Percentiles rank a stretch among this genome's conserved stretches.
These are phyloP conservation scores for Venturia carpophila DNA, from an alignment of 2,329 filamentous ascomycete genomes.

Conservation along the genomic window DNA sequence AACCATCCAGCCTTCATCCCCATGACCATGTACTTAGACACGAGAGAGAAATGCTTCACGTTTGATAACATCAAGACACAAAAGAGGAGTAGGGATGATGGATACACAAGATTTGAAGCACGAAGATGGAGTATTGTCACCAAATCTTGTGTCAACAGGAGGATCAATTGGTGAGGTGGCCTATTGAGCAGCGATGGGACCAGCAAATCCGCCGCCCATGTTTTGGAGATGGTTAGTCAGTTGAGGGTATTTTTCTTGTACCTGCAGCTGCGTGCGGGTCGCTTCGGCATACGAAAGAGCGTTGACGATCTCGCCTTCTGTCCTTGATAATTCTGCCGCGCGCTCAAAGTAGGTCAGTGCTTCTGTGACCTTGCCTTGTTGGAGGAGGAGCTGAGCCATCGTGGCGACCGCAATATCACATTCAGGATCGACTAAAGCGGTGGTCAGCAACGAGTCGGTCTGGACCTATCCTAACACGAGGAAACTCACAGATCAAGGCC, in stretches of 20 bases:
- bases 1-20: background rate
- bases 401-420: constrained; percentile 98
- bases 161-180: background rate
- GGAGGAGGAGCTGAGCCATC: constrained; percentile 93
- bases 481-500: constrained; percentile 79
- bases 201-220: constrained; percentile 31
- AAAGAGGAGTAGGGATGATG: constrained; percentile 11
- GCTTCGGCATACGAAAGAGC: constrained; percentile 95
- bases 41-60: background rate
- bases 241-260: constrained; percentile 48
- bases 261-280: constrained; percentile 77
- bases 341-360: constrained; percentile 96
- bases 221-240: constrained; percentile 40
- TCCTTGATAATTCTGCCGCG: constrained; percentile 86
- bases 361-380: constrained; percentile 94
- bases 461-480: constrained; percentile 20
- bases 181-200: constrained; percentile 6
- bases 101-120: constrained; percentile 7
- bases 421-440: constrained; percentile 80
- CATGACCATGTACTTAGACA: background rate
- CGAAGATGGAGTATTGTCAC: background rate
- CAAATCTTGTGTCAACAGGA: background rate
- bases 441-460: constrained; percentile 18
- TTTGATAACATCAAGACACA: background rate
- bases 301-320: constrained; percentile 92